Evolutionary conservation across 352 stramenopile genomes (phyloP), one percentile per base, ranked within the genome.

Genomic region (Phytophthora pini): DNA sequence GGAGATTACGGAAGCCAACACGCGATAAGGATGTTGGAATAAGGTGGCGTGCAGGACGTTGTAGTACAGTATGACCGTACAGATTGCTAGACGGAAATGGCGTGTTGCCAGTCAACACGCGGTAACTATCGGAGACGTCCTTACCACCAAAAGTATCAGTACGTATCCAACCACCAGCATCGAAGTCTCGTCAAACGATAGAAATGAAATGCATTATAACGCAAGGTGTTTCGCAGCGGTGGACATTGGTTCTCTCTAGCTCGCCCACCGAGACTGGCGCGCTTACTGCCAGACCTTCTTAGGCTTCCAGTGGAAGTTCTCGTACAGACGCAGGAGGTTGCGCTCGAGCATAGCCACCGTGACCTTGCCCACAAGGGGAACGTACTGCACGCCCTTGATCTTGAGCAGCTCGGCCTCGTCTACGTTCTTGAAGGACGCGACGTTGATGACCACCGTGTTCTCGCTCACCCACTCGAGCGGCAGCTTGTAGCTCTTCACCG

Each of bases 271-370:
- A 40, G 10, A 4, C 44, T 57, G 22, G 44, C 24, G 22, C 36
- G 20, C 43, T 66, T 83, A 94, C 74, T 94, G 86, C 86, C 86
- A 94, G 53, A 90, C 80, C 66, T 94, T 94, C 56, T 83, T 89
- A 5, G 84, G 86, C 70, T 94, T 89, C 74, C 86, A 88, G 82
- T 98, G 94, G 76, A 98, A 98, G 77, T 98, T 98, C 70, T 98
- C 92, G 82, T 98, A 98, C 22, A 99, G 78, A 66, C 90, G 85
- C 59, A 99, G 82, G 32, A 99, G 78, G 82, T 99, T 99, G 59
- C 95, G 87, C 77, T 99, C 92, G 24, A 99, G 79, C 81, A 98
- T 97, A 32, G 96, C 94, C 32, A 99, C 96, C 4, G 97, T 99
- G 38, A 99, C 96, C 72, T 98, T 98, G 50, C 97, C 97, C 26